Base-by-base conservation (phyloP, 768 basidiomycete species). In the Chalciporus piperatus region DNA sequence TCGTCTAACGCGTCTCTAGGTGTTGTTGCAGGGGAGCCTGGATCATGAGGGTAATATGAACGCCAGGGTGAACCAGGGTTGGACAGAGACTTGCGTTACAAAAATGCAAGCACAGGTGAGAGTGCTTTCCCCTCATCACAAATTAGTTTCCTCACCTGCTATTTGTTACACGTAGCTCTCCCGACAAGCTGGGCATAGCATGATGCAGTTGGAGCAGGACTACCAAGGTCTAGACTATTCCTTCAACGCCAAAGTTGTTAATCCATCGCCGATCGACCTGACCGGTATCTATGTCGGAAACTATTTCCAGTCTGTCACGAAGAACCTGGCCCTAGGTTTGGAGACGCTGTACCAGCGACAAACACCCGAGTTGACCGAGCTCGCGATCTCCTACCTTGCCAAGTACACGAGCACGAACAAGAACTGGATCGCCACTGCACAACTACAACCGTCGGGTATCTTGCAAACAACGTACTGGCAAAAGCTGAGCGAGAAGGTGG, bases 401-500 rank as follows among this genome's bases (percentile, higher is more conserved):
- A 94, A 93, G 72, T 83, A 83, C 68, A 89, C 86, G 0, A 72
- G 83, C 56, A 70, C 76, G 25, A 78, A 84, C 67, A 85, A 82
- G 65, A 83, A 78, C 65, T 95, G 92, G 92, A 94, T 93, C 60
- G 92, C 91, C n/a, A 96, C 94, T 4, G 87, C 92, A 12, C 90
- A 92, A 63, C 56, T 95, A 12, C 92, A 94, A 67, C 80, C 87
- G 14, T 76, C 83, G 14, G 92, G 95, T 20, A 79, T 91, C 44
- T 62, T 97, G 22, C 89, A 94, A 70, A 83, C 94, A 25, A 95
- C 92, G 9, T 99, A 98, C 71, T 97, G 92, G 89, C 94, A 98
- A 58, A 94, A 92, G 67, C 73, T 99, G 53, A 87, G 87, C 68
- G 92, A 96, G 51, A 93, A 96, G 72, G 89, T 99, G 12, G 97